Base-by-base conservation (phyloP, 2,329 filamentous ascomycete species). In the Dendryphion nanum region DNA sequence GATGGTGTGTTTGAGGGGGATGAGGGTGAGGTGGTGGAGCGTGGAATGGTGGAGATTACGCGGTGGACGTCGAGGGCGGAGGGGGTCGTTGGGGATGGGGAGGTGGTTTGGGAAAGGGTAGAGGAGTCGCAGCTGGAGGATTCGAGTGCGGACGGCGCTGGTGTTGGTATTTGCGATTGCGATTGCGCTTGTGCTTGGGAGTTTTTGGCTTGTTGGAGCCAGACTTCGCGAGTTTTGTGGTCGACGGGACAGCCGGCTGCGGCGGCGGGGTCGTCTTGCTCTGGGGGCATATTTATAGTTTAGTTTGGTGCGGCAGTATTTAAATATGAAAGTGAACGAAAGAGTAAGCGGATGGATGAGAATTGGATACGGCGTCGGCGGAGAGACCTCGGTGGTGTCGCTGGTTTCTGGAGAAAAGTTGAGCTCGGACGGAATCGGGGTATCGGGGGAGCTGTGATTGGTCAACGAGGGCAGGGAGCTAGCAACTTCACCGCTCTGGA, bases 171-270 rank as follows among this genome's bases (percentile, higher is more conserved):
- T 8, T 8, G 23, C 10, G 23, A 26, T n/a, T n/a, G n/a, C 7
- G 32, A 28, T 31, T 54, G 67, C 43, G 65, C 76, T 70, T 60
- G 10, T 8, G 29, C 7, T 19, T 33, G 16, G 7, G 16, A 21
- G 12, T 19, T 13, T 30, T 15, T 79, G 28, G 83, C 81, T 59
- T 88, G 81, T 40, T 78, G 74, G 24, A 97, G 78, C 91, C 91
- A 98, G 55, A 85, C 81, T 56, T 89, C 85, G 55, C 93, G 85
- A 36, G 89, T 85, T 57, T 88, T 86, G 70, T 90, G 86, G 69
- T 97, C 90, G 57, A 97, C 89, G 4, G 93, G 93, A 59, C 93
- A 97, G 41, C 63, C 57, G 48, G 59, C 50, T 26, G 59, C 54
- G 15, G 57, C 44, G 7, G 70, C 65, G 37, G 18, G 17, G n/a